These are phyloP conservation scores for Berberis vulgaris DNA, from an alignment of 164 flowering plant genomes.

Conservation along the genomic window DNA sequence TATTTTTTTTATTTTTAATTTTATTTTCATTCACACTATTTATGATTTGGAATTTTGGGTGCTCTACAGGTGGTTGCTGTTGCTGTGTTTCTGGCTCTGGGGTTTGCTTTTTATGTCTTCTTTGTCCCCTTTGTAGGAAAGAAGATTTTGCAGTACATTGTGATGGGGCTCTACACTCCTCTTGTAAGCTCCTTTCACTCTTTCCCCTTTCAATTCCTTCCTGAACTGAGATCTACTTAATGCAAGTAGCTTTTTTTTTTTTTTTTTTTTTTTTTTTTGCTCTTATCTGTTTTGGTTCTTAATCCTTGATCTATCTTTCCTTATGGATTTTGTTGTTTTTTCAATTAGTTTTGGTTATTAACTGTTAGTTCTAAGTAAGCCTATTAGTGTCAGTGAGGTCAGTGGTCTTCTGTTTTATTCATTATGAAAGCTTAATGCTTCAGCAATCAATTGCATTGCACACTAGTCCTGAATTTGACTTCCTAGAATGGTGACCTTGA, in stretches of 20 bases:
- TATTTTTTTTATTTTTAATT: too few relatives aligned
- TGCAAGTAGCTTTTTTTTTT: background rate
- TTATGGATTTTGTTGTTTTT: background rate
- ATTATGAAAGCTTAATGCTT: too few relatives aligned
- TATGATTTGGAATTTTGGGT: too few relatives aligned
- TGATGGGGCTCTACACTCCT: conserved; percentile 89
- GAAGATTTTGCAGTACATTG: conserved; percentile 68
- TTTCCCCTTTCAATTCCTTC: background rate
- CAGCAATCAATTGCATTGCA: too few relatives aligned
- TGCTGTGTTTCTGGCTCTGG: conserved; percentile 93
- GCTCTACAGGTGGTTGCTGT: conserved; percentile 61
- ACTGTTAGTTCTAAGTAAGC: too few relatives aligned
- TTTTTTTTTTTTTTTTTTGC: background rate
- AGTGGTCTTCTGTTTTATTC: too few relatives aligned
- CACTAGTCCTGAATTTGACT: too few relatives aligned
- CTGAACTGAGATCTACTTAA: conserved; percentile 11
- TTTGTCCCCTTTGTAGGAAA: conserved; percentile 96
- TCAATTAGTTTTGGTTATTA: too few relatives aligned
- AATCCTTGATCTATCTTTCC: background rate
- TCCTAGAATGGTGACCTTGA: too few relatives aligned
- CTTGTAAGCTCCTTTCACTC: conserved; percentile 50
- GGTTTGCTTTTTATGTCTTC: conserved; percentile 96
- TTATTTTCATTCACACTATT: too few relatives aligned
- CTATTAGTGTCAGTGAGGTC: too few relatives aligned
- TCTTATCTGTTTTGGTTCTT: conserved; percentile 1